Base-by-base conservation (phyloP, 129 eudicot genomes). In the Solidago caesia region DNA sequence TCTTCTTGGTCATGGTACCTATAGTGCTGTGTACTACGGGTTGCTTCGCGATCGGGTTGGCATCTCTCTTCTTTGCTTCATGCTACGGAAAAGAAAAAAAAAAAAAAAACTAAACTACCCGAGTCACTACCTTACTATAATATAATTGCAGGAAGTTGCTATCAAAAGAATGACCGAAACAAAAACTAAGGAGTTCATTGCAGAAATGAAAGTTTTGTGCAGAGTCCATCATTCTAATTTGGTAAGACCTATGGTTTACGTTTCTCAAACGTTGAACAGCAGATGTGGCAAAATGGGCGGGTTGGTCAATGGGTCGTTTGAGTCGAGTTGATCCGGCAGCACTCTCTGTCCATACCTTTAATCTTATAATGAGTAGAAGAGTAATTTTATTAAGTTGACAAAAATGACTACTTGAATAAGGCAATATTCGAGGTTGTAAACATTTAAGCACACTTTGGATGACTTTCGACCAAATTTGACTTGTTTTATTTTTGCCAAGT, bases 151-250 rank as follows among this genome's bases (percentile, higher is more conserved):
- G 98, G 98, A 94, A 88, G 97, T 90, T 78, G 97, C 96, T 33
- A 85, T 94, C 29, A 94, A 94, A 72, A 88, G 83, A 75, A 94
- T 94, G 98, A 94, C 88, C 16, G 91, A 87, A 13, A 90, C 85
- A 9, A 90, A 94, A 76, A 86, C 97, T 7, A 94, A 87, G 76
- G 98, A 90, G 73, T 94, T 94, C 72, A 81, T 84, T 71, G 90
- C 89, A 51, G 98, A 94, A 81, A 90, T 94, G 91, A 94, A 94
- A 88, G 96, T 94, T 74, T 81, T 94, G 73, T 90, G 98, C 92
- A 94, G 82, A 75, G 97, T 94, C 83, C 98, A 94, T 74, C 98
- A 94, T 80, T 79, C 91, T 56, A 94, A 94, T 88, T 77, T 94
- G 98, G 98, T 90, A 87, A 88, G 79, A 76, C 77, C 26, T 49